Base-by-base conservation (phyloP, 179 eudicot genomes). In the Spinacia oleracea region DNA sequence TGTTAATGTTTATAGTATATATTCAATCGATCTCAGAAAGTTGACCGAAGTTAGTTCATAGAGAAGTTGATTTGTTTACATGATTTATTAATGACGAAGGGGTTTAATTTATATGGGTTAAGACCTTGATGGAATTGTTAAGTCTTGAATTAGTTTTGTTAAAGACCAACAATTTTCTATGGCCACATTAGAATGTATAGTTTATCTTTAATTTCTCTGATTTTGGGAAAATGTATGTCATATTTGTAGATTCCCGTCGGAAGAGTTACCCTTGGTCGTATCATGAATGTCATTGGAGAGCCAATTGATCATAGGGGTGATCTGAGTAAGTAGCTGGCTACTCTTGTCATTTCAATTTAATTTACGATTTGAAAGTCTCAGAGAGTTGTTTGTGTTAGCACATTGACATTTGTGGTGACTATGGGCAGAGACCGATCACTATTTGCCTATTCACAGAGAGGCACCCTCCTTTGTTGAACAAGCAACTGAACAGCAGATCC, bases 221-320 rank as follows among this genome's bases (percentile, higher is more conserved):
- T 25, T 27, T 31, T 72, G 56, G 56, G 8, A 9, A 29, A 5
- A 3, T 55, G 25, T 56, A 6, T 48, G 8, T 20, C 67, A n/a
- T 69, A 42, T 4, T 40, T 25, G 66, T 83, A 96, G 99, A 91
- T 96, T 16, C 99, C 99, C 79, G 99, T 96, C 38, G 99, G 99
- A 63, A 91, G 99, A 81, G 93, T 94, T 34, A 96, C 99, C n/a
- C 99, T 96, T 86, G 99, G 99, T 40, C 97, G 99, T 80, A 96
- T 96, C 78, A 94, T 96, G 77, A 96, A 96, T 86, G 98, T 96
- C 81, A 96, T 94, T 85, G 99, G 99, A 80, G 99, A 96, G 84
- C 94, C 99, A 70, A 96, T 96, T 76, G 99, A 96, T 67, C 81
- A 96, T 18, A 94, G 82, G 83, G 99, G 99, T 79, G 97, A 92